These are phyloP conservation scores for Auriculariales sp. DNA, from an alignment of 768 basidiomycete genomes.

Conservation along the genomic window DNA sequence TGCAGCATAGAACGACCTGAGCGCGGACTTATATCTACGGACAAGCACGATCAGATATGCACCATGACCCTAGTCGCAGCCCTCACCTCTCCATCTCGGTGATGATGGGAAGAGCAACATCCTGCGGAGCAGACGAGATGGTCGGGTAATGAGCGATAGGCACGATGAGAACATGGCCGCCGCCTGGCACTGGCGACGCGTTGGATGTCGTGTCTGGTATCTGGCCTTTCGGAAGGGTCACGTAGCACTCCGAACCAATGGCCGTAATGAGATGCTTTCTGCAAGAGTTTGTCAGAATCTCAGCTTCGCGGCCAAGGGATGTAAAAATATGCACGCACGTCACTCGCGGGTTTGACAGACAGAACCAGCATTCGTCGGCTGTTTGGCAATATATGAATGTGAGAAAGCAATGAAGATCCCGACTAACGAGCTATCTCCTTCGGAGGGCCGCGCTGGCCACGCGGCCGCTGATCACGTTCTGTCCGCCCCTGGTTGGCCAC, in stretches of 20 bases:
- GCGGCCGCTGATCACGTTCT: constrained; percentile 28
- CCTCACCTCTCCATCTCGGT: constrained; percentile 65
- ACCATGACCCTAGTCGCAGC: neutral
- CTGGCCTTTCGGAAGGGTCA: constrained; percentile 94
- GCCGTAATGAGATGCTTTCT: constrained; percentile 94
- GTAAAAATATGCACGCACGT: constrained; percentile 35
- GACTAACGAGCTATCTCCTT: constrained; percentile 59
- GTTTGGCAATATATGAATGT: constrained; percentile 6
- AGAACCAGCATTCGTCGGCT: constrained; percentile 98
- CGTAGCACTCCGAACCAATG: constrained; percentile 86
- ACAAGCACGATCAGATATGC: neutral
- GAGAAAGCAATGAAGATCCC: neutral
- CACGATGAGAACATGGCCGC: constrained; percentile 89
- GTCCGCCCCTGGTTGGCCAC: constrained; percentile 20
- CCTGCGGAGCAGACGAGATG: constrained; percentile 63
- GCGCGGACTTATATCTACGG: constrained; percentile 61
- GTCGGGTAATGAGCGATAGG: constrained; percentile 92
- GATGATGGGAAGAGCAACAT: constrained; percentile 58
- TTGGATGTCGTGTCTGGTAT: constrained; percentile 64
- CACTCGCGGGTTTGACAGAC: constrained; percentile 83
- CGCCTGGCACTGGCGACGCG: constrained; percentile 58
- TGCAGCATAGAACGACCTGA: constrained; percentile 57
- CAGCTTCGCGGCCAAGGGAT: neutral
- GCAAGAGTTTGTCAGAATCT: constrained; percentile 1
- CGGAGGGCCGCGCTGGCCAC: constrained; percentile 36